Base-by-base conservation (phyloP, 257 asterid species). In the Henckelia pumila region DNA sequence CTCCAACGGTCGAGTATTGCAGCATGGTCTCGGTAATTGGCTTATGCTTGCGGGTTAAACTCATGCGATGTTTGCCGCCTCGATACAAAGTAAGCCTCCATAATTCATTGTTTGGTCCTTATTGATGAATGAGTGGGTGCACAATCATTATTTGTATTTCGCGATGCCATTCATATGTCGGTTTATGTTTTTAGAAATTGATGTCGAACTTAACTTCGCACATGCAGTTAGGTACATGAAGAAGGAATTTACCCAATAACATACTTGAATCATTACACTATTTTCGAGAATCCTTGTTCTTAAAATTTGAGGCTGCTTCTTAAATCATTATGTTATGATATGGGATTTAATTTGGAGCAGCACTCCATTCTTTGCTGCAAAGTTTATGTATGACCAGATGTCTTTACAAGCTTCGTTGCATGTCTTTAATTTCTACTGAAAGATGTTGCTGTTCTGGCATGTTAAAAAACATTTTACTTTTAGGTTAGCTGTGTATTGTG, bases 1-100 rank as follows among this genome's bases (percentile, higher is more conserved):
- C 95, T 60, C 99, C 99, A 14, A 93, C 99, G 0, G 99, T 93
- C 29, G 97, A 93, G 75, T 95, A 93, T 78, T 93, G 99, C 80
- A 90, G 95, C 79, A 79, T 93, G 97, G 96, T 91, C 6, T 83
- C 97, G 53, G 82, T 85, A 30, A 93, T 93, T 69, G 99, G 97
- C 73, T 76, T 93, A 67, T 93, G 95, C 83, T 83, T 91, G 83
- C 92, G 95, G 30, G 99, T 93, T 76, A 93, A 93, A 79, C 96
- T 94, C 72, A 85, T 88, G 91, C 94, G 95, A 59, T 82, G 85
- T 71, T 78, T 94, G 78, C 97, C 99, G 16, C 76, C 88, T 49
- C 90, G 89, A 11, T 91, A 75, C 84, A 94, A 94, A 76, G 99
- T 88, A 81, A 56, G 80, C 52, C 37, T 64, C 71, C 13, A 14